phyloP scores from a whole-genome alignment of 2,329 filamentous ascomycete genomes.

The Phialophora chinensis region DNA sequence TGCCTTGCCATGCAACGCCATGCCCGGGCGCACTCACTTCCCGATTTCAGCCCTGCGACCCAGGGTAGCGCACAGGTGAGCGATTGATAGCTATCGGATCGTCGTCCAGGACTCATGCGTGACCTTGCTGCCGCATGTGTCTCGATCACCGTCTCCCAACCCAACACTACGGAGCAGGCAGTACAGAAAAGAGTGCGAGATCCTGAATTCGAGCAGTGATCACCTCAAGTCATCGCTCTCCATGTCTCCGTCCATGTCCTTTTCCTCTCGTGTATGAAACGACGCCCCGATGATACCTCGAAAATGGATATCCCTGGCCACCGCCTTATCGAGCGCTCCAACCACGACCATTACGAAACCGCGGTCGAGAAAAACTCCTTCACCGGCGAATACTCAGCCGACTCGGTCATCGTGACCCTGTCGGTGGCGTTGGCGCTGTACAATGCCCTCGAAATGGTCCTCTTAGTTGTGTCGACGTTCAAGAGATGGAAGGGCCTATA shows the following conservation, averaged over 20 bases:
- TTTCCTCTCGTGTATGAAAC: not conserved
- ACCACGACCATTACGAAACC: slow-evolving; percentile 4
- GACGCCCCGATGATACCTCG: not conserved
- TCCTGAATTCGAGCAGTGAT: not conserved
- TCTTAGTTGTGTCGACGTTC: slow-evolving; percentile 57
- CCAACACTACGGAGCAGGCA: not conserved
- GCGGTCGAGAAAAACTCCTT: slow-evolving; percentile 13
- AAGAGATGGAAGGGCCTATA: slow-evolving; percentile 54
- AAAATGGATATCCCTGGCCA: not conserved
- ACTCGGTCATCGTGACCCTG: slow-evolving; percentile 16
- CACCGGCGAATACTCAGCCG: slow-evolving; percentile 16
- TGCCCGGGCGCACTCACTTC: not conserved
- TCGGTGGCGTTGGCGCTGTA: slow-evolving; percentile 51
- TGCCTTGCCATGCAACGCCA: not conserved
- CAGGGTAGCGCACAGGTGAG: not conserved
- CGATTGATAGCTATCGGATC: not conserved
- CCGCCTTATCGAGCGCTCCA: not conserved
- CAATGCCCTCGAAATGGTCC: slow-evolving; percentile 56
- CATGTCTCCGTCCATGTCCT: not conserved
- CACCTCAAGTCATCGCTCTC: not conserved
- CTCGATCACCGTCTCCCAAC: not conserved
- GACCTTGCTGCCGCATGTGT: not conserved
- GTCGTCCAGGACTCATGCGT: no score
- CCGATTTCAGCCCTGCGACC: not conserved
- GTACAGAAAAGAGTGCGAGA: not conserved